phyloP scores from a whole-genome alignment of 768 basidiomycete genomes.

The Suillus ampliporus region DNA sequence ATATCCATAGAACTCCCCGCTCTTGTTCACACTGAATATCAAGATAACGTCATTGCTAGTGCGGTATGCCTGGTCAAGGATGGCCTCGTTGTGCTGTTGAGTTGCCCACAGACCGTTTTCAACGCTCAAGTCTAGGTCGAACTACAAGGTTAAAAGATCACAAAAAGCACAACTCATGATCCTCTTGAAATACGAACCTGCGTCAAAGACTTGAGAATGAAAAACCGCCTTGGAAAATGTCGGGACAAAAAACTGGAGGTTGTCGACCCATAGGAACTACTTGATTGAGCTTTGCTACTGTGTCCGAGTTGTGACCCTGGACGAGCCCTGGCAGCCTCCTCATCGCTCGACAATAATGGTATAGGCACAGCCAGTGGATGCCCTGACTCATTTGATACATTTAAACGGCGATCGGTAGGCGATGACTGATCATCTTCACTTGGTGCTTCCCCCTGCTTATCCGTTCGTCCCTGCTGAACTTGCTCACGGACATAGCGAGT shows the following conservation, averaged over 20 bases:
- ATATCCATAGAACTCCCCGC: constrained; percentile 94
- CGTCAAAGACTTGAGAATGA: constrained; percentile 89
- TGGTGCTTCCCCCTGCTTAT: constrained; percentile 22
- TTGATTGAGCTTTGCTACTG: constrained; percentile 43
- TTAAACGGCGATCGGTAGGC: constrained; percentile 9
- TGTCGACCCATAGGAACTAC: constrained; percentile 78
- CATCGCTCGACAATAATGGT: constrained; percentile 44
- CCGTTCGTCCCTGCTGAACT: constrained; percentile 42
- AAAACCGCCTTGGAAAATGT: constrained; percentile 88
- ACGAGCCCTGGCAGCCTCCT: constrained; percentile 30
- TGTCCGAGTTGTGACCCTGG: constrained; percentile 11
- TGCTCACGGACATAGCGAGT: constrained; percentile 77
- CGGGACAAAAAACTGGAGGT: constrained; percentile 77
- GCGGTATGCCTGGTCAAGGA: constrained; percentile 92
- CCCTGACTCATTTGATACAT: constrained; percentile 17
- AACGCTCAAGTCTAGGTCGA: constrained; percentile 80
- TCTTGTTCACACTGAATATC: constrained; percentile 92
- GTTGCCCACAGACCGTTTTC: constrained; percentile 88
- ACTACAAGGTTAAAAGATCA: constrained; percentile 45
- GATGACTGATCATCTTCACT: constrained; percentile 15
- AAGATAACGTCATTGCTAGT: constrained; percentile 88
- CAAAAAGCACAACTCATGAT: not conserved
- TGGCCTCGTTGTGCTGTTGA: constrained; percentile 89
- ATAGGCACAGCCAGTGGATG: constrained; percentile 33
- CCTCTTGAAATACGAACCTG: constrained; percentile 52